A percentile compares a stretch with the other conserved stretches of the same genome.
These are phyloP conservation scores for Phytopythium litorale DNA, from an alignment of 352 stramenopile species.

Conservation along the genomic window DNA sequence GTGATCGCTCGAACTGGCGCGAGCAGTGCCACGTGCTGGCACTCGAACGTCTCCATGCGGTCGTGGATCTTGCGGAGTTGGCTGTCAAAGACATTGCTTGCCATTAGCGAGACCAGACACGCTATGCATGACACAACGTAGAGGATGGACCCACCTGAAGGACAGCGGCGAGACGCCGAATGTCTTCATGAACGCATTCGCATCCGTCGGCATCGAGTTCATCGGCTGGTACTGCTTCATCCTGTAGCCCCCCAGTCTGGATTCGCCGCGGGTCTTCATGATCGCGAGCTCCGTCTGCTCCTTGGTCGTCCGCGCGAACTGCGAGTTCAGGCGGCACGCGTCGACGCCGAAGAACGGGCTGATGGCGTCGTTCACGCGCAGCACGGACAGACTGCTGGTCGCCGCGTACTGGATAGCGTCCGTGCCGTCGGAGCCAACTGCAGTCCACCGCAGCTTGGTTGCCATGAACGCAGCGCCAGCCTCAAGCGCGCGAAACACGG, in stretches of 20 bases:
- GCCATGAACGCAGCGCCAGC: constrained; percentile 48
- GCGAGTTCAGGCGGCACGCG: constrained; percentile 28
- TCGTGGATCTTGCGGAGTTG: constrained; percentile 14
- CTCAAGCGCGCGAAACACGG: constrained; percentile 38
- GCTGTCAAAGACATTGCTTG: constrained; percentile 9
- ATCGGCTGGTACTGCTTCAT: constrained; percentile 22
- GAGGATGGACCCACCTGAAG: background rate
- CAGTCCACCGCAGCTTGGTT: constrained; percentile 52
- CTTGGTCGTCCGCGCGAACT: constrained; percentile 30
- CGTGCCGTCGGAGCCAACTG: constrained; percentile 7
- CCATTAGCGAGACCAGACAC: background rate
- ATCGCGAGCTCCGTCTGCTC: constrained; percentile 13
- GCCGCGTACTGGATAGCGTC: constrained; percentile 35
- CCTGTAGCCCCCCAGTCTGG: constrained; percentile 17
- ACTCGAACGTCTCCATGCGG: constrained; percentile 22
- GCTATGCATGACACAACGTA: background rate
- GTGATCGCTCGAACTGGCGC: constrained; percentile 10
- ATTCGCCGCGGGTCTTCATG: constrained; percentile 13
- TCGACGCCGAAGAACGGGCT: constrained; percentile 28
- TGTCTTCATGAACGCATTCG: background rate
- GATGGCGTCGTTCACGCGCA: constrained; percentile 33
- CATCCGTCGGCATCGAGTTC: background rate
- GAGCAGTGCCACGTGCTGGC: constrained; percentile 24
- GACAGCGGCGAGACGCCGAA: background rate
- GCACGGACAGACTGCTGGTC: constrained; percentile 33